Conservation (phyloP, 345 rosid genomes). For the Citrus sinensis region DNA sequence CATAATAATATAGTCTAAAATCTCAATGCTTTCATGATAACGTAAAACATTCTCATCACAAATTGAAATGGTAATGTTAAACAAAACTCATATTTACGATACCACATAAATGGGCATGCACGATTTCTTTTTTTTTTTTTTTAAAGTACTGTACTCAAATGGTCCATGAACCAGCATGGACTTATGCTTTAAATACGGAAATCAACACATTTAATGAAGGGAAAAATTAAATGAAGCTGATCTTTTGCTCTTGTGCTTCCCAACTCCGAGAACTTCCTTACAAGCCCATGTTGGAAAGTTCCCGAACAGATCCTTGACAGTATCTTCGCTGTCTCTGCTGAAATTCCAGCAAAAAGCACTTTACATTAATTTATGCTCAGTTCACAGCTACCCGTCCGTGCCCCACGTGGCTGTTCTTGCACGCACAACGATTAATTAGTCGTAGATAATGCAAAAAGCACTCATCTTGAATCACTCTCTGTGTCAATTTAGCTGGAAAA, state of each 20-base stretch:
- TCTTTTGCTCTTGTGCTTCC: slow-evolving; percentile 24
- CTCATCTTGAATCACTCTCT: neutral
- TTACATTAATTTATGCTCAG: neutral
- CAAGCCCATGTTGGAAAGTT: slow-evolving; percentile 25
- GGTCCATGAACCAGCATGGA: neutral
- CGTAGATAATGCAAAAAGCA: neutral
- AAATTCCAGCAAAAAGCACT: slow-evolving; percentile 11
- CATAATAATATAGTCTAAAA: too few relatives aligned
- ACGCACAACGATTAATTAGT: neutral
- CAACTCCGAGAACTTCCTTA: slow-evolving; percentile 4
- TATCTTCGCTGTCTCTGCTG: slow-evolving; percentile 26
- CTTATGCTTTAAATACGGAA: neutral
- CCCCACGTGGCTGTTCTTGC: slow-evolving; percentile 18
- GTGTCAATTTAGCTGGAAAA: slow-evolving; percentile 29
- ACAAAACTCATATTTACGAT: neutral
- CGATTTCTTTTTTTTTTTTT: neutral
- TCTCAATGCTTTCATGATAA: neutral
- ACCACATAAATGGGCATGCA: neutral
- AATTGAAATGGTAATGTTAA: neutral
- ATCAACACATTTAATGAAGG: neutral
- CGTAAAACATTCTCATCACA: neutral
- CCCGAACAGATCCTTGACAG: slow-evolving; percentile 19
- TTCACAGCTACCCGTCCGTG: neutral
- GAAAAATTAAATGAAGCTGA: neutral
- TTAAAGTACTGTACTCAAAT: neutral